Evolutionary conservation across 371 early-diverging fungal species (phyloP).

Genomic region (Syncephalastrum monosporum): DNA sequence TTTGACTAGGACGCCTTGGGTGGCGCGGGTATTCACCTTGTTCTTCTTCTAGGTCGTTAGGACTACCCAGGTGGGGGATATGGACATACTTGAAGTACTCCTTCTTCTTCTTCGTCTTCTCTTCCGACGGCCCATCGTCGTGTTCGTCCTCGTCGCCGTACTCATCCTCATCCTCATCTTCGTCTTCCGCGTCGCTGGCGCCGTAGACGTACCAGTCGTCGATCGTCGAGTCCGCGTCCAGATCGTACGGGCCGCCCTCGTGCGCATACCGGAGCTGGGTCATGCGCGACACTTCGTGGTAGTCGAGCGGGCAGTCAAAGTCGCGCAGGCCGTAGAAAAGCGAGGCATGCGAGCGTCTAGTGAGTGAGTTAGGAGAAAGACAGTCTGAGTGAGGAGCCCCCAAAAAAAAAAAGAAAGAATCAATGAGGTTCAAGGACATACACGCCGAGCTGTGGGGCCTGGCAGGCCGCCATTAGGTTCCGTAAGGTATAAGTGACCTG

Average conservation of each 20-base stretch:
- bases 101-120: too few species aligned
- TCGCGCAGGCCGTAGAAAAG: conserved; percentile 27
- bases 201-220: conserved; percentile 19
- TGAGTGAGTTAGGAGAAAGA: too few species aligned
- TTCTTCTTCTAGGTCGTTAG: too few species aligned
- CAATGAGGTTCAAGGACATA: conserved; percentile 20
- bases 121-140: conserved; percentile 1
- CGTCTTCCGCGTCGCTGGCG: conserved; percentile 14
- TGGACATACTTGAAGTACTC: too few species aligned
- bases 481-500: conserved; percentile 69
- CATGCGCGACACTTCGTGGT: conserved; percentile 36
- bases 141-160: conserved; percentile 18
- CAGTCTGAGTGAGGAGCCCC: too few species aligned
- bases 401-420: too few species aligned
- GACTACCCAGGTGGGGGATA: too few species aligned
- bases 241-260: conserved; percentile 10
- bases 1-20: too few species aligned
- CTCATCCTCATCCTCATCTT: conserved; percentile 22
- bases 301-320: conserved; percentile 32
- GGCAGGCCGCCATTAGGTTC: conserved; percentile 71
- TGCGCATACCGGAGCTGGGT: conserved; percentile 33
- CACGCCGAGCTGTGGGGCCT: conserved; percentile 62
- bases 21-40: too few species aligned
- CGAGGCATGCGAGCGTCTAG: conserved; percentile 40
- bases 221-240: background rate